These are phyloP conservation scores for Clonostachys byssicola DNA, from an alignment of 2,329 filamentous ascomycete species.

Conservation along the genomic window DNA sequence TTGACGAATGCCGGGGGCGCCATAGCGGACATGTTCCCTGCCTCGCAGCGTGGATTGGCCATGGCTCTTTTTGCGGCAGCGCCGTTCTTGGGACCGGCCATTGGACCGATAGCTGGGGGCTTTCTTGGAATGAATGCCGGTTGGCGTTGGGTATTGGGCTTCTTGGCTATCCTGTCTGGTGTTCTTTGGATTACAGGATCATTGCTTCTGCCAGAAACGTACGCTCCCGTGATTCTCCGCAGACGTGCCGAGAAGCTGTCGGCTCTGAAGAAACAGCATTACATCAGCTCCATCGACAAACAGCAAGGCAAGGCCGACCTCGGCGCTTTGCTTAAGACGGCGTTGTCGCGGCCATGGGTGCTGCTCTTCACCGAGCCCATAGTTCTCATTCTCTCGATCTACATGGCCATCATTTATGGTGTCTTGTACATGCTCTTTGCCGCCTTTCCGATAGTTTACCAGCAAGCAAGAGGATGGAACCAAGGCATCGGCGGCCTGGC, in stretches of 20 bases:
- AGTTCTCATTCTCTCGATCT: conserved; percentile 52
- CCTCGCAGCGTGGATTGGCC: conserved; percentile 48
- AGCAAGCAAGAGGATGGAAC: conserved; percentile 44
- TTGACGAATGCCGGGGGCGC: conserved; percentile 58
- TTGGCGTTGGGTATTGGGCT: conserved; percentile 56
- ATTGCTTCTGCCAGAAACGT: conserved; percentile 46
- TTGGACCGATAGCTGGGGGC: conserved; percentile 55
- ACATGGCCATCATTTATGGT: conserved; percentile 48
- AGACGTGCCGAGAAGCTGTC: conserved; percentile 39
- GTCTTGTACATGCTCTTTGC: conserved; percentile 44
- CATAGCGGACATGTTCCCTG: conserved; percentile 55
- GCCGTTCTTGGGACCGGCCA: conserved; percentile 54
- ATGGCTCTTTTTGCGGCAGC: conserved; percentile 60
- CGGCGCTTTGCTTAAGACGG: conserved; percentile 40
- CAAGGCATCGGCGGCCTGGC: conserved; percentile 47
- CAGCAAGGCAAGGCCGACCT: conserved; percentile 11
- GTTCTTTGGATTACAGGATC: conserved; percentile 42
- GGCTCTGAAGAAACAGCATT: conserved; percentile 41
- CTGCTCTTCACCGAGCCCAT: conserved; percentile 60
- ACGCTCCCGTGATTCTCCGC: conserved; percentile 44
- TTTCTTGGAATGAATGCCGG: conserved; percentile 51
- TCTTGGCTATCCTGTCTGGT: conserved; percentile 51
- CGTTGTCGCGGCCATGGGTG: conserved; percentile 53
- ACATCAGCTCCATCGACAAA: conserved; percentile 43
- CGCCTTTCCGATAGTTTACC: conserved; percentile 52